Evolutionary conservation across 2,329 filamentous ascomycete species (phyloP), one percentile per base, ranked within the genome.

Genomic region (Pseudogymnoascus sp.): DNA sequence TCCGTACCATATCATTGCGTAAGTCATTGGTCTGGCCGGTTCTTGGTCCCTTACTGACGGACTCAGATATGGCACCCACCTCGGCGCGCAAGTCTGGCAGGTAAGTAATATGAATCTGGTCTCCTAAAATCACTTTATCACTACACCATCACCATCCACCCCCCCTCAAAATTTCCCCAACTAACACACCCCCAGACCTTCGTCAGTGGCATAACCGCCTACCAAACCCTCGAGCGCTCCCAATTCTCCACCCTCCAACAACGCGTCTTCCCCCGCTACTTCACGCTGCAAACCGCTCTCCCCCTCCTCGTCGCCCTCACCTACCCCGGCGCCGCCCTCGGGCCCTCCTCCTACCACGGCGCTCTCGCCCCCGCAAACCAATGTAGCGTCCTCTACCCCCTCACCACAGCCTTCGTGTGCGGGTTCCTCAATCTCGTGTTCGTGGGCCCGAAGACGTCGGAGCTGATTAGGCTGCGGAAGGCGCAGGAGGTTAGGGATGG

Each of bases 1-100:
- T 56, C 87, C 88, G 12, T 93, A 91, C 76, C 90, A 93, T 74
- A 82, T 93, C 65, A 77, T 92, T 66, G 85, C 86, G 87, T 91
- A 80, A 67, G 77, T 73, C 56, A 60, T 25, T 64, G 62, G 61
- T 65, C 59, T 28, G 63, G 37, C 38, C 21, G 21, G 56, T 60
- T 21, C 59, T 10, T 10, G 16, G 63, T 33, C 50, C n/a, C 63
- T 40, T 56, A 33, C 63, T 65, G 60, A 65, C 62, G 65, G 56
- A 66, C 47, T 63, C 60, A 94, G 91, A 73, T 96, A 95, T 77
- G 92, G 91, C 68, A 92, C 91, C 18, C 83, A 97, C 60, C 80
- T 97, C 12, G 94, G 94, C 67, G 88, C 88, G 28, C 89, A 91
- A 40, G 82, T 96, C 74, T 97, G 92, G 77, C 91, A 97, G 74